Base-by-base conservation (phyloP, 202 grass and related monocot species). In the Elaeis oleifera region DNA sequence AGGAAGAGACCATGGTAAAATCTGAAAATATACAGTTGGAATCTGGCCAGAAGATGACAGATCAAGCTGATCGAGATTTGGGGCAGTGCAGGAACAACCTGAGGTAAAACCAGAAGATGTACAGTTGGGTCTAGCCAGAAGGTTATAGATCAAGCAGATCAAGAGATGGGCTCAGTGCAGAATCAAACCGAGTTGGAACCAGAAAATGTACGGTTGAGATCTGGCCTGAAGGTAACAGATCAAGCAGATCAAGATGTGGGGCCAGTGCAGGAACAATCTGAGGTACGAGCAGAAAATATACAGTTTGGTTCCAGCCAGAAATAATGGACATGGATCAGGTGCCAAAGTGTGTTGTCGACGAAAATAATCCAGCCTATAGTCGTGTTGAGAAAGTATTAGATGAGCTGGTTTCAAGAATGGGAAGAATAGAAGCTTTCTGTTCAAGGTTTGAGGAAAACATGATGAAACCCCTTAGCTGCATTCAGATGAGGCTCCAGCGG, bases 401-500 rank as follows among this genome's bases (percentile, higher is more conserved):
- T 81, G 79, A 74, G 59, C 63, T 92, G 32, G 68, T 99, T 57
- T 84, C 51, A 16, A 92, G 91, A 65, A 63, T 86, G 23, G 85
- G 74, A 23, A 89, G 88, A 67, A 75, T 99, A 56, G 94, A 99
- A 81, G 61, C 61, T 64, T 89, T 79, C 48, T 92, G 75, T 63
- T 89, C 72, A 36, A 84, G 76, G 68, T 92, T 97, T 66, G 88
- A 92, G 49, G 78, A 81, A 16, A 80, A 62, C 54, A 84, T 99
- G 77, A 58, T 82, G 71, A 75, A 80, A 48, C 94, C 94, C 53
- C 80, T 89, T n/a, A 50, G 53, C 72, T 70, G 68, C 69, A 97
- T 97, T 59, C 88, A 97, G 31, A 71, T 56, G 54, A 86, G 87
- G 69, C 84, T 97, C 75, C 60, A 77, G 11, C 64, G 61, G 59